Percentiles rank a stretch among this genome's conserved stretches.
These are phyloP conservation scores for Hanseniaspora taiwanica DNA, from an alignment of 805 yeast species.

Conservation along the genomic window DNA sequence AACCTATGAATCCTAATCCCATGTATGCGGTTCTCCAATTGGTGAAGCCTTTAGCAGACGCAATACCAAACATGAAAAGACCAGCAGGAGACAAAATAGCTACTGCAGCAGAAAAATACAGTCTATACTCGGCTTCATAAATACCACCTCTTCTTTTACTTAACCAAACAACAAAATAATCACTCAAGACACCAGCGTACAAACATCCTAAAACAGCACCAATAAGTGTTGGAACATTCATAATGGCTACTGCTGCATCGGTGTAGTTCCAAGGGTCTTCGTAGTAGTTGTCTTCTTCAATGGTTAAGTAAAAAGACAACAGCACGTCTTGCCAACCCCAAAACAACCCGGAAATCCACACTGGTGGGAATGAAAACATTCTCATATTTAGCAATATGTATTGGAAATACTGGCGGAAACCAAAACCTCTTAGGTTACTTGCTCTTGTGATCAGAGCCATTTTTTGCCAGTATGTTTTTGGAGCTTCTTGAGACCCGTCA, in stretches of 20 bases:
- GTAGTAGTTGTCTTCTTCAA: conserved; percentile 55
- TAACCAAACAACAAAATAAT: conserved; percentile 45
- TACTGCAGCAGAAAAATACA: conserved; percentile 43
- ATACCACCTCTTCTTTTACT: conserved; percentile 49
- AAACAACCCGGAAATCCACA: conserved; percentile 50
- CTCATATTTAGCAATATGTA: conserved; percentile 38
- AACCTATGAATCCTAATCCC: conserved; percentile 52
- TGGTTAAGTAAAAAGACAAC: conserved; percentile 59
- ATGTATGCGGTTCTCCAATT: conserved; percentile 40
- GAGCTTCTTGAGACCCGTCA: conserved; percentile 30
- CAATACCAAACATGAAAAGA: conserved; percentile 51
- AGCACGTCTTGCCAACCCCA: conserved; percentile 78
- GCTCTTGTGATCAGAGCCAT: conserved; percentile 41
- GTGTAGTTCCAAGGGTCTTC: conserved; percentile 56
- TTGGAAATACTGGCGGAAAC: conserved; percentile 49
- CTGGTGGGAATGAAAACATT: conserved; percentile 53
- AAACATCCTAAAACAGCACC: conserved; percentile 58
- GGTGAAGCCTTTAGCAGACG: conserved; percentile 40
- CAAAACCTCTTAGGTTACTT: conserved; percentile 46
- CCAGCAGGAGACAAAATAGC: conserved; percentile 49
- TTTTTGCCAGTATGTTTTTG: conserved; percentile 32
- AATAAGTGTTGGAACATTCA: conserved; percentile 59
- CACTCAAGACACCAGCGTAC: conserved; percentile 49
- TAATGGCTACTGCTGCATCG: conserved; percentile 54
- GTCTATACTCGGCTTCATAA: conserved; percentile 51